Base-by-base conservation (phyloP, 768 basidiomycete genomes). In the Tricholoma saponaceum region DNA sequence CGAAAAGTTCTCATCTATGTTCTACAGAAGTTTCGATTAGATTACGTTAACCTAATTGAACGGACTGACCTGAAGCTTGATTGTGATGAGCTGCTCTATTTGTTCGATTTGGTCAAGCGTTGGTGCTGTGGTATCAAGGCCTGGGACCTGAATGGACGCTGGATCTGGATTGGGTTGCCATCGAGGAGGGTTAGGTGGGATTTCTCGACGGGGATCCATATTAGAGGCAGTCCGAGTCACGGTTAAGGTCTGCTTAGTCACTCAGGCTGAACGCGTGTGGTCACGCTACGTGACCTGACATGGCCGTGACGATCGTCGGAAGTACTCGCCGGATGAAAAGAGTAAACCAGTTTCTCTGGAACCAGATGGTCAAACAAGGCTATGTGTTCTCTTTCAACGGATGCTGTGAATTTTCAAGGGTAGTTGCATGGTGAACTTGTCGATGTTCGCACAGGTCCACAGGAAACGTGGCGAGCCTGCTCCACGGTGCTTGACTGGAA, bases 71-170 rank as follows among this genome's bases (percentile, higher is more conserved):
- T 95, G 95, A 10, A 98, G 78, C 62, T 94, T 89, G 53, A 95
- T 80, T 8, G 95, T 95, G 60, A 96, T 95, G 66, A 95, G 79
- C 68, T 97, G 95, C 71, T 98, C 95, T 57, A 97, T 92, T 72
- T 95, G 92, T 66, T 96, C 93, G 54, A 94, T 88, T 74, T 97
- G 95, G 65, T 88, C 92, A 58, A 81, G 81, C 23, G 85, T 75
- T 20, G 89, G 78, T 22, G 89, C 87, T 9, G 74, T 77, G 0
- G 80, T 82, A 64, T 93, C 88, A 35, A 93, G 76, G 0, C 91
- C 90, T 7, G 89, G 86, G 2, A 92, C 76, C 13, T 75, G 68
- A 54, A 93, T 91, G 46, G 79, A 78, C 0, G 79, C 64, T 16
- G 89, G 85, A 69, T 92, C 81, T 4, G 76, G 60, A 26, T 77